These are phyloP conservation scores for Lentinula novae-zelandiae DNA, from an alignment of 1,284 basidiomycete genomes.

Conservation along the genomic window DNA sequence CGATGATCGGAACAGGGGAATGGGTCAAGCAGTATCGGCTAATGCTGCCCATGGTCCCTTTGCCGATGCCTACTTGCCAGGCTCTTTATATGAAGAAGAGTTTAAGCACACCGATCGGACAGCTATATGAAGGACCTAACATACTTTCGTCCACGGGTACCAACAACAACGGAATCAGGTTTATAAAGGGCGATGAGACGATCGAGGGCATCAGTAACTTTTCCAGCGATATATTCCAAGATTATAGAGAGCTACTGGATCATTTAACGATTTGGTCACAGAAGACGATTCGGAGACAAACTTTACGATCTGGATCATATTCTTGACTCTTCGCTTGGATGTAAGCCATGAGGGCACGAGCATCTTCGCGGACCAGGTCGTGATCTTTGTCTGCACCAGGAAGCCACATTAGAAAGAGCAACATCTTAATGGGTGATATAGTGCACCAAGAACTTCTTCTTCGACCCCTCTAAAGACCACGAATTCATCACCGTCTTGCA, in stretches of 20 bases:
- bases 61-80: constrained; percentile 19
- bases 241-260: constrained; percentile 76
- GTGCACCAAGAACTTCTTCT: constrained; percentile 72
- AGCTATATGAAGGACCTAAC: constrained; percentile 18
- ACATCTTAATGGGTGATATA: not conserved
- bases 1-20: constrained; percentile 90
- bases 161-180: constrained; percentile 92
- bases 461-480: constrained; percentile 91
- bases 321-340: constrained; percentile 84
- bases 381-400: constrained; percentile 64
- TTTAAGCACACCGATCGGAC: not conserved
- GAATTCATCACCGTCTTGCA: constrained; percentile 93
- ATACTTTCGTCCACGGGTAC: constrained; percentile 73
- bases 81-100: constrained; percentile 2
- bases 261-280: constrained; percentile 1
- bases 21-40: constrained; percentile 83
- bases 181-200: constrained; percentile 93
- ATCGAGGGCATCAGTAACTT: constrained; percentile 85
- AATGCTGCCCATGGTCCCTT: constrained; percentile 53
- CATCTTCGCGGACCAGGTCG: constrained; percentile 84
- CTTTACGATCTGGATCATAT: constrained; percentile 75
- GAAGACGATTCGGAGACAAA: constrained; percentile 21
- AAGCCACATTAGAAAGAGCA: not conserved
- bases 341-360: constrained; percentile 75
- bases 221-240: constrained; percentile 92